Base-by-base conservation (phyloP, 2,329 filamentous ascomycete genomes). In the Colletotrichum cereale region DNA sequence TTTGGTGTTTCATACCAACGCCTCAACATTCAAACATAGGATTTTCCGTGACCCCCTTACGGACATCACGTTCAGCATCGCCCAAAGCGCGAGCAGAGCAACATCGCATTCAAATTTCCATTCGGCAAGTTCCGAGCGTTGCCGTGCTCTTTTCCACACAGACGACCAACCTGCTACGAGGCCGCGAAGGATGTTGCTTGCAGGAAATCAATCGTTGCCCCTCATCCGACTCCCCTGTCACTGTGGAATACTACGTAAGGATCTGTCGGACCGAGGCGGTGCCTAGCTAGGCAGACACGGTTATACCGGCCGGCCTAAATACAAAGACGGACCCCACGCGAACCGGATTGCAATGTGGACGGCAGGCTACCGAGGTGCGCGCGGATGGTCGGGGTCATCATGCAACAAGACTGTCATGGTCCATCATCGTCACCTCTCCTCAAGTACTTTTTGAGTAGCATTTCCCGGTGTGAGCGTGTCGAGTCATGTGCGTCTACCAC, bases 401-500 rank as follows among this genome's bases (percentile, higher is more conserved):
- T 63, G 58, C 50, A 62, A 58, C 58, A 47, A 68, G n/a, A 52
- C 14, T n/a, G 47, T 66, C 34, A 26, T 34, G 21, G 44, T 14
- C 29, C 24, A 29, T 44, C 42, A 38, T 53, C 29, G 44, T 26
- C 26, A 18, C 26, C 24, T 34, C 34, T 24, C 26, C 12, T 55
- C n/a, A 34, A n/a, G 26, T 36, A 24, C 10, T 29, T 52, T 40
- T 34, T 40, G 64, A 52, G 31, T 21, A 24, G 16, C 26, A 2
- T 16, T 34, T 36, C 50, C 18, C 21, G n/a, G 8, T 12, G 34
- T 16, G n/a, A 26, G 16, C 29, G 21, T 31, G 4, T 47, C 52
- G 65, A 72, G 69, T 72, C 65, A 69, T 62, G 56, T n/a, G 24
- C 26, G 31, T 21, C 14, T 40, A 24, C 44, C 52, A 16, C 50